Evolutionary conservation across 2,329 filamentous ascomycete species (phyloP), one percentile per base, ranked within the genome.

Genomic region (Alternaria conjuncta): DNA sequence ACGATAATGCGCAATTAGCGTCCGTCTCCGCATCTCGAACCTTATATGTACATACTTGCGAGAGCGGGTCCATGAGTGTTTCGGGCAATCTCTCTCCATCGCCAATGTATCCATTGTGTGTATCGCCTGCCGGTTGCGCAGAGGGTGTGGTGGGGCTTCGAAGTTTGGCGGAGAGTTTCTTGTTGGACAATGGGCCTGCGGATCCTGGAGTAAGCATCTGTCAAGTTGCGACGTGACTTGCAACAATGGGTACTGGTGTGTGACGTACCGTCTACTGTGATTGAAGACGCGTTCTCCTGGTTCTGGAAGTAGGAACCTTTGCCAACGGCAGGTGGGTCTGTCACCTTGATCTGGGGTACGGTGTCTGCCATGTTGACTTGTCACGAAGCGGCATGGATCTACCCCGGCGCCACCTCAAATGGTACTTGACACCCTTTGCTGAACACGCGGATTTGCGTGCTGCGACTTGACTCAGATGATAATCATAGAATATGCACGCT

Each of bases 21-120:
- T 57, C 51, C 41, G 12, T 51, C 49, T 46, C 32, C 55, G 32
- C 26, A 50, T 44, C 13, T 21, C 21, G 54, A 18, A 47, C 47
- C 66, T 54, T 26, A 63, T 63, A 46, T 64, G 63, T 64, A 80
- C 85, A 69, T 85, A 91, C 89, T 80, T 91, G 88, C 55, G 89
- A 91, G 67, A 91, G 82, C 60, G 89, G 89, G 78, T 92, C 89
- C 65, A 90, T 89, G 25, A 84, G 84, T 10, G 73, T 66, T 56
- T 85, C 82, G 26, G 70, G 68, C 32, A 67, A 32, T 43, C 59
- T 60, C 53, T 57, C 64, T 11, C 57, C 64, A 12, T 73, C 64
- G 45, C 66, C 71, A 20, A 57, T 43, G 32, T 51, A 64, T 23
- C 69, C 68, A 65, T 73, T 75, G 25, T 63, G 60, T 45, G 64